These are phyloP conservation scores for Leccinum proximum DNA, from an alignment of 1,284 basidiomycete genomes.

Conservation along the genomic window DNA sequence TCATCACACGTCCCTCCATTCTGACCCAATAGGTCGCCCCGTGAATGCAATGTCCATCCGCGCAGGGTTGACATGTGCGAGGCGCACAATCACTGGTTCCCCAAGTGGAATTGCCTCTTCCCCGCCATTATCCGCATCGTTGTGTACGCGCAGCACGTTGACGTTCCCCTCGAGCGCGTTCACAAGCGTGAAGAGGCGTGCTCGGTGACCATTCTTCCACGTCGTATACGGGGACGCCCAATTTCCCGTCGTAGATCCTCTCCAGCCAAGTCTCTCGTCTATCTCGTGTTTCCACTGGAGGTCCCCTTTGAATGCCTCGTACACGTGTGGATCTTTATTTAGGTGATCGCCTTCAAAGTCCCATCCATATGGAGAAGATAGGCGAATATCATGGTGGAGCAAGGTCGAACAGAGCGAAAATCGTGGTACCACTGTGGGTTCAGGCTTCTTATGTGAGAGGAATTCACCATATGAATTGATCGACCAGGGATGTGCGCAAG, in stretches of 20 bases:
- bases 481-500: constrained; percentile 51
- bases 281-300: constrained; percentile 53
- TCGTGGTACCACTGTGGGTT: too few relatives aligned
- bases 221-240: constrained; percentile 38
- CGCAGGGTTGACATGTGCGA: constrained; percentile 42
- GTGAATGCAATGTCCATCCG: constrained; percentile 60
- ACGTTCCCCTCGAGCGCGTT: constrained; percentile 33
- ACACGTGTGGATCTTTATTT: background rate
- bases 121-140: background rate
- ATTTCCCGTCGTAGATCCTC: constrained; percentile 67
- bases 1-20: constrained; percentile 38
- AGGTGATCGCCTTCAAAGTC: too few relatives aligned
- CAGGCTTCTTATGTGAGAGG: constrained; percentile 36
- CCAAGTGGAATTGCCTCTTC: constrained; percentile 38
- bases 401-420: too few relatives aligned
- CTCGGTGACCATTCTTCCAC: constrained; percentile 52
- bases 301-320: constrained; percentile 38
- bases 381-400: too few relatives aligned
- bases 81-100: constrained; percentile 32
- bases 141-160: constrained; percentile 19
- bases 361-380: too few relatives aligned
- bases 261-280: constrained; percentile 58
- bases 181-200: constrained; percentile 35
- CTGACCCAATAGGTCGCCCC: constrained; percentile 39
- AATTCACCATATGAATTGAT: constrained; percentile 55